Evolutionary conservation across 176 grass and related monocot genomes (phyloP).

Genomic region (Oryza rufipogon): DNA sequence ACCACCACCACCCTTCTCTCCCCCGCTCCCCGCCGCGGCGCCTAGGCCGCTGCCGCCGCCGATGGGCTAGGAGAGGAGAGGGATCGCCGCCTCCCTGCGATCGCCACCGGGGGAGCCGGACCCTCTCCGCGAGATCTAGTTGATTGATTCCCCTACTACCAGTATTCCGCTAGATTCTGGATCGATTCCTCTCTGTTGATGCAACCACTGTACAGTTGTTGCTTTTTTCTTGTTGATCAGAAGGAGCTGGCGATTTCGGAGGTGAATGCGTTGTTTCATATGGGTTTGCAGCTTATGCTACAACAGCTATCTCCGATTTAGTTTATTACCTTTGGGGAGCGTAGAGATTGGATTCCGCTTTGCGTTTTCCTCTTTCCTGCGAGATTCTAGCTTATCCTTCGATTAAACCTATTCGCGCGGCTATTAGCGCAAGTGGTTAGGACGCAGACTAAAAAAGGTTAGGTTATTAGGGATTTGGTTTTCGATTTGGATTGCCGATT

Average conservation of each 20-base stretch:
- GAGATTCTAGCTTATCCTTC: conserved; percentile 38
- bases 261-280: background rate
- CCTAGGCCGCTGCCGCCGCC: background rate
- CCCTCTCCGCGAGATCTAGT: too few relatives aligned
- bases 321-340: background rate
- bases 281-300: conserved; percentile 8
- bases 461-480: background rate
- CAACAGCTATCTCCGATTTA: background rate
- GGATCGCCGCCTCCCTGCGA: conserved; percentile 7
- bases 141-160: too few relatives aligned
- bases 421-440: conserved; percentile 26
- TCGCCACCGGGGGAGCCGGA: conserved; percentile 1
- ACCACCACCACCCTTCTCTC: background rate
- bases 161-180: background rate
- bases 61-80: conserved; percentile 46
- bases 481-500: conserved; percentile 19
- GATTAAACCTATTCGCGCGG: background rate
- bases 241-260: background rate
- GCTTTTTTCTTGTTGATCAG: background rate
- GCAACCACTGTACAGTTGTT: conserved; percentile 10
- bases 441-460: background rate
- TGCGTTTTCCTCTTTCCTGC: background rate
- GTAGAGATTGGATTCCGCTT: conserved; percentile 10
- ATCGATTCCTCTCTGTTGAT: background rate
- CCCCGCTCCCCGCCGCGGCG: conserved; percentile 18